Conservation (phyloP, 805 yeast species). For the Lachancea meyersii region DNA sequence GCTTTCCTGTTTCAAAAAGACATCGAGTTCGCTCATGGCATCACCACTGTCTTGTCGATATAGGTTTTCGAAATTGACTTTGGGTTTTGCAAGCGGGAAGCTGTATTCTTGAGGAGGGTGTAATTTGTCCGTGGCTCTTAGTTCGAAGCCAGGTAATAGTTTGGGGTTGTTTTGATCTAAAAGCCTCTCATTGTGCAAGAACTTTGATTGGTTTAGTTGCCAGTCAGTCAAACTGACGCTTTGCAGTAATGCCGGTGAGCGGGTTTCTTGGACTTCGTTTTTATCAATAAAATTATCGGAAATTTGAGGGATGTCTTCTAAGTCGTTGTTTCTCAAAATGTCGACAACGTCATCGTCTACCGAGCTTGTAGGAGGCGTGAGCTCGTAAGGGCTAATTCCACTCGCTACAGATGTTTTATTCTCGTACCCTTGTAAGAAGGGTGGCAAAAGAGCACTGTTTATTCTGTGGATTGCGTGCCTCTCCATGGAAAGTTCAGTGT, state of each 20-base stretch:
- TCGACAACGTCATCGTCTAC: neutral
- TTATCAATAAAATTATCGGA: slow-evolving; percentile 8
- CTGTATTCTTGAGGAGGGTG: slow-evolving; percentile 15
- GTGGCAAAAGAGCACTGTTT: slow-evolving; percentile 30
- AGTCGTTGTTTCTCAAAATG: slow-evolving; percentile 10
- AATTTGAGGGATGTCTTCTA: slow-evolving; percentile 20
- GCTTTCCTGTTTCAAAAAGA: slow-evolving; percentile 19
- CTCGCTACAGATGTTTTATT: neutral
- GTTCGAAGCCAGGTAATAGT: slow-evolving; percentile 3
- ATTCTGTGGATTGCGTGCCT: slow-evolving; percentile 28
- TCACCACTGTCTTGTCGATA: slow-evolving; percentile 13
- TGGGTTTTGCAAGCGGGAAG: slow-evolving; percentile 14
- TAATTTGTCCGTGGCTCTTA: neutral
- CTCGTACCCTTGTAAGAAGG: slow-evolving; percentile 14
- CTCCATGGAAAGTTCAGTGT: slow-evolving; percentile 19
- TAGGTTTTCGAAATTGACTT: neutral
- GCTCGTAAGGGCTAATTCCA: neutral
- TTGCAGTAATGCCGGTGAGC: neutral
- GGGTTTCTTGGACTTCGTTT: neutral
- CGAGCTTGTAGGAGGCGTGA: neutral
- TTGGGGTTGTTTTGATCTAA: neutral
- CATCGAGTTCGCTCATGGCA: slow-evolving; percentile 27
- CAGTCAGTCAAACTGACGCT: slow-evolving; percentile 6
- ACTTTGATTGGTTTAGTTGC: slow-evolving; percentile 1
- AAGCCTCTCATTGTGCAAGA: slow-evolving; percentile 3